Conservation (phyloP, 1,284 basidiomycete species). For the Waitea zeae region DNA sequence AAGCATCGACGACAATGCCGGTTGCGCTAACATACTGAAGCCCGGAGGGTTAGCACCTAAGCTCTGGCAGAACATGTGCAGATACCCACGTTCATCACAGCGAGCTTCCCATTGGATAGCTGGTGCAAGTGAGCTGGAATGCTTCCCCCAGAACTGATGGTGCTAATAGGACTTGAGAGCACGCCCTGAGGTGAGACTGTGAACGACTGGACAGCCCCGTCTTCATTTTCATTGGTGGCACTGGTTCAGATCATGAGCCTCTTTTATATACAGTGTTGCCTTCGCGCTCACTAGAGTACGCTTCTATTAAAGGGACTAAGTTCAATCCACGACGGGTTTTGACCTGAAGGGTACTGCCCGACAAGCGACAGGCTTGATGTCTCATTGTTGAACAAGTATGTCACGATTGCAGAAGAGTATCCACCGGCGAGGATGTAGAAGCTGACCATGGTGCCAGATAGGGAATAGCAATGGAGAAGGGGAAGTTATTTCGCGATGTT, state of each 20-base stretch:
- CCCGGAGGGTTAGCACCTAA: not conserved
- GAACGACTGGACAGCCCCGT: slow-evolving; percentile 38
- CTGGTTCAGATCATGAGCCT: slow-evolving; percentile 22
- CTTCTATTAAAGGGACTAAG: slow-evolving; percentile 30
- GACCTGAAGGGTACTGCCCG: slow-evolving; percentile 29
- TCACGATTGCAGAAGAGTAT: slow-evolving; percentile 39
- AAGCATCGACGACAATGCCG: slow-evolving; percentile 33
- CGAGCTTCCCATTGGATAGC: slow-evolving; percentile 37
- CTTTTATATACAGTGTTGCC: not conserved
- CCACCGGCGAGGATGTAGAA: slow-evolving; percentile 46
- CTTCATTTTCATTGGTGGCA: slow-evolving; percentile 31
- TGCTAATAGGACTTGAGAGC: no score
- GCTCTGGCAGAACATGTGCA: not conserved
- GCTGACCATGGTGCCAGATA: no score
- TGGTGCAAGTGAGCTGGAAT: slow-evolving; percentile 30
- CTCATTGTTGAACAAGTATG: slow-evolving; percentile 36
- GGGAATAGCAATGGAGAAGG: no score
- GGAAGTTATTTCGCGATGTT: no score
- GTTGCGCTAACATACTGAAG: slow-evolving; percentile 37
- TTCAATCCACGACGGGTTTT: slow-evolving; percentile 38
- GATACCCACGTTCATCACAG: slow-evolving; percentile 32
- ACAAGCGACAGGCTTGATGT: slow-evolving; percentile 25
- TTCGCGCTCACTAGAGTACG: slow-evolving; percentile 34
- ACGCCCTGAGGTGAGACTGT: no score
- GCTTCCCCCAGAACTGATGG: slow-evolving; percentile 29